Evolutionary conservation across 2,329 filamentous ascomycete genomes (phyloP), one percentile per base, ranked within the genome.

Genomic region (Colletotrichum echinochloae): DNA sequence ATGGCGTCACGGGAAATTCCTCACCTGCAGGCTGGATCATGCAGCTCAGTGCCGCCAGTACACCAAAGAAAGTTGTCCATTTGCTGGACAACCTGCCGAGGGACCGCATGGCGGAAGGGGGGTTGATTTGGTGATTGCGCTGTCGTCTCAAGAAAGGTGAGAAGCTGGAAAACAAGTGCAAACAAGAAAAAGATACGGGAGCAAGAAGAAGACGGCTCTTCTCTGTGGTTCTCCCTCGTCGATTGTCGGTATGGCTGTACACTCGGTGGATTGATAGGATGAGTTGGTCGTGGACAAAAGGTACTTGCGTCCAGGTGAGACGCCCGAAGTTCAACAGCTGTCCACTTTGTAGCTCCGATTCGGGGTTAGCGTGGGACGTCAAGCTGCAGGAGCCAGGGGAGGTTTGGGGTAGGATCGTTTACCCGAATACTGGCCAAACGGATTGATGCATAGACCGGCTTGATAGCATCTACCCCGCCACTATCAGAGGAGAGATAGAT

Each of bases 11-110:
- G 18, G 9, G 20, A 46, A 23, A 64, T 56, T 60, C 64, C 88
- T 79, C 84, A 93, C 92, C 85, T 82, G 88, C 88, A 77, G 90
- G 88, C 59, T 87, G 86, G 74, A 93, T 81, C 37, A 94, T 80
- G 75, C 85, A 89, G 76, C 86, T 84, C 41, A 94, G 77, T 57
- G 88, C 81, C 73, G 86, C 82, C 54, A 92, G 75, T 71, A 93
- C 78, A 73, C 88, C 86, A 72, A 93, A 80, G 74, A 89, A 84
- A 76, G 88, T 83, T 78, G 90, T 88, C 92, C 92, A 94, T 81
- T 83, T 84, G 78, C 81, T 83, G 83, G 88, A 88, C 83, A 83
- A 80, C 79, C 81, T 81, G 77, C 81, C 79, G 63, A 77, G 79
- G 77, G 82, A 83, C 81, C 83, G 83, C 89, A 90, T 90, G 77